Percentiles rank a stretch among this genome's conserved stretches.
Evolutionary conservation across 83 land plant genomes (phyloP).

Genomic region (Isoetes engelmannii): DNA sequence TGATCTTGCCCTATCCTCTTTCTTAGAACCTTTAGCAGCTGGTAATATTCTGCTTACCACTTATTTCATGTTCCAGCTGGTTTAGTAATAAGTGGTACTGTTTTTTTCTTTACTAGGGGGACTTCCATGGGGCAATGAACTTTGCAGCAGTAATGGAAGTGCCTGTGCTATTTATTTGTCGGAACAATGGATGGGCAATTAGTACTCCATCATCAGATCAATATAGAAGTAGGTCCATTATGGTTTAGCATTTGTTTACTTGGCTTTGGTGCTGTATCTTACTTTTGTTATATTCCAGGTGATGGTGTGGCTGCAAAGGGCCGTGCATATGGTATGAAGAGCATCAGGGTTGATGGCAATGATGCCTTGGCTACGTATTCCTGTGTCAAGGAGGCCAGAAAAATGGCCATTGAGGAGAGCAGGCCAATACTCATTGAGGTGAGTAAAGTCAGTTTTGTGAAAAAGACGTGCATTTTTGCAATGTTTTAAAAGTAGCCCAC

Average conservation of each 20-base stretch:
- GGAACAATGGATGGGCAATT: conserved; percentile 98
- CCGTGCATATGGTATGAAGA: conserved; percentile 77
- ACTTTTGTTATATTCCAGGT: conserved; percentile 33
- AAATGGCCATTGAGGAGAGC: conserved; percentile 61
- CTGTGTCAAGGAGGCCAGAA: conserved; percentile 61
- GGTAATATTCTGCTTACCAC: too few species aligned
- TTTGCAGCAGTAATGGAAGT: conserved; percentile 87
- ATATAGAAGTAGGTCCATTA: conserved; percentile 61
- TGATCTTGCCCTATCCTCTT: background rate
- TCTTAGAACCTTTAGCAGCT: background rate
- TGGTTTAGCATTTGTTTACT: too few species aligned
- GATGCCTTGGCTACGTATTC: conserved; percentile 77
- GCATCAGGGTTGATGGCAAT: conserved; percentile 93
- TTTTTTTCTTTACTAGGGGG: conserved; percentile 51
- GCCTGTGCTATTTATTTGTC: conserved; percentile 77
- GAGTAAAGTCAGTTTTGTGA: too few species aligned
- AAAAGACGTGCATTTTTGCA: too few species aligned
- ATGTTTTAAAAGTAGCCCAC: too few species aligned
- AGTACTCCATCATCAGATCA: conserved; percentile 87
- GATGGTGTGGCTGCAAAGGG: conserved; percentile 81
- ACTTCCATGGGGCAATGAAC: conserved; percentile 89
- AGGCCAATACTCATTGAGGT: conserved; percentile 87
- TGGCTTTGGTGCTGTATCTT: too few species aligned
- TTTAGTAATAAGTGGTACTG: background rate
- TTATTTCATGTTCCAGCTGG: too few species aligned